Base-by-base conservation (phyloP, 2,329 filamentous ascomycete genomes). In the Aspergillus jensenii region DNA sequence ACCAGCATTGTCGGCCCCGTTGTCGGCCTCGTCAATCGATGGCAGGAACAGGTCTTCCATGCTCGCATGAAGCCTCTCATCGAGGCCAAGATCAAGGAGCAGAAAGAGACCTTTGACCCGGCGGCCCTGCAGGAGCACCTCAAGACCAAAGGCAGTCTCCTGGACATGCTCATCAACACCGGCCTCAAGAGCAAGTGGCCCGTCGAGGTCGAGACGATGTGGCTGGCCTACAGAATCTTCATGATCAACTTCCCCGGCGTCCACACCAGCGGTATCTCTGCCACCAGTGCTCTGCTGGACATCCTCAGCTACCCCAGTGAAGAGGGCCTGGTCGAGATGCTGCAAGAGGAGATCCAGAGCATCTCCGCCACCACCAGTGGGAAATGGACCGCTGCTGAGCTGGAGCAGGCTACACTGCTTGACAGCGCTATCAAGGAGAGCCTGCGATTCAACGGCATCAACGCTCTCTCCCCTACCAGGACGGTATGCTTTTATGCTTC, bases 161-260 rank as follows among this genome's bases (percentile, higher is more conserved):
- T 61, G n/a, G 59, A 61, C 31, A 15, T 61, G 48, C 59, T 61
- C 21, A 53, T 61, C 19, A 53, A 50, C 19, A 21, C 56, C 6
- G 59, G 59, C 7, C 48, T 61, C 2, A 56, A 56, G 21, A 61
- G 59, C 52, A 61, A 61, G 35, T 61, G 59, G 59, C 56, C 59
- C 12, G 56, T 61, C 11, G 59, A 61, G 40, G 33, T 43, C 19
- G 56, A 58, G 0, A 56, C 59, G 4, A 61, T 61, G 59, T 61
- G 59, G 59, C 35, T 61, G 15, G 56, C 59, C 6, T 61, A 61
- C 27, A 27, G 59, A 12, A 50, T 61, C 43, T 61, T 61, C 44
- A 61, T 61, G 59, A 56, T 61, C 39, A 61, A 61, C 49, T 61
- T 61, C 40, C 56, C 59, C 39, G 59, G 59, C 9, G 59, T 61